Conservation (phyloP, 495 filamentous ascomycete genomes). For the Trichoderma gamsii region DNA sequence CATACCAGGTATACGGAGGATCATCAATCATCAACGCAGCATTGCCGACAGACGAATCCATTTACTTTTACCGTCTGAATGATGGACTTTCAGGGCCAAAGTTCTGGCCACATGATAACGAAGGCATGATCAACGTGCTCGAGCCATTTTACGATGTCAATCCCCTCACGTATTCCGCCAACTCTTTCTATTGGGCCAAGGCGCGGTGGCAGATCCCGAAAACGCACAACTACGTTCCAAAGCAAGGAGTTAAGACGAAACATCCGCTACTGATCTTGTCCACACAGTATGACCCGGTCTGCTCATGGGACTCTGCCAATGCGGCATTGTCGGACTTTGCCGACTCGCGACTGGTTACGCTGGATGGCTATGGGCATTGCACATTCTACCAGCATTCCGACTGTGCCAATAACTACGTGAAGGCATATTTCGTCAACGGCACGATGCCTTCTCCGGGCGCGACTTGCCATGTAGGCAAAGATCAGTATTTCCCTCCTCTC, state of each 20-base stretch:
- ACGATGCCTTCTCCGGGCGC: slow-evolving; percentile 30
- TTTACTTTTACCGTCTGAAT: slow-evolving; percentile 22
- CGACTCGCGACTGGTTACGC: slow-evolving; percentile 36
- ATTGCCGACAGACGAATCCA: slow-evolving; percentile 22
- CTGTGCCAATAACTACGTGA: slow-evolving; percentile 32
- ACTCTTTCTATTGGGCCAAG: slow-evolving; percentile 29
- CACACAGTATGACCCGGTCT: slow-evolving; percentile 41
- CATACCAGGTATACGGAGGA: slow-evolving; percentile 31
- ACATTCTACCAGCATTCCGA: slow-evolving; percentile 35
- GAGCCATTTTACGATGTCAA: slow-evolving; percentile 26
- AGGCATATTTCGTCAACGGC: slow-evolving; percentile 34
- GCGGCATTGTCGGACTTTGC: slow-evolving; percentile 35
- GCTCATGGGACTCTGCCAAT: slow-evolving; percentile 35
- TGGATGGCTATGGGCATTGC: slow-evolving; percentile 41
- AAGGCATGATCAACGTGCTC: slow-evolving; percentile 25
- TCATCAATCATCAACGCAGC: slow-evolving; percentile 17
- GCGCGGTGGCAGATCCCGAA: slow-evolving; percentile 35
- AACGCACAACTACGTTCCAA: slow-evolving; percentile 35
- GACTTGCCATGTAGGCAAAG: slow-evolving; percentile 29
- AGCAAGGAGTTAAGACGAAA: slow-evolving; percentile 28
- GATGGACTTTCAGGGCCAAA: slow-evolving; percentile 27
- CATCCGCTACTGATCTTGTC: slow-evolving; percentile 38
- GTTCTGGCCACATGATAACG: slow-evolving; percentile 27
- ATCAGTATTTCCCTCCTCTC: neutral
- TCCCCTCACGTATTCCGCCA: slow-evolving; percentile 22